Base-by-base conservation (phyloP, 805 yeast species). In the Yueomyces sp. region DNA sequence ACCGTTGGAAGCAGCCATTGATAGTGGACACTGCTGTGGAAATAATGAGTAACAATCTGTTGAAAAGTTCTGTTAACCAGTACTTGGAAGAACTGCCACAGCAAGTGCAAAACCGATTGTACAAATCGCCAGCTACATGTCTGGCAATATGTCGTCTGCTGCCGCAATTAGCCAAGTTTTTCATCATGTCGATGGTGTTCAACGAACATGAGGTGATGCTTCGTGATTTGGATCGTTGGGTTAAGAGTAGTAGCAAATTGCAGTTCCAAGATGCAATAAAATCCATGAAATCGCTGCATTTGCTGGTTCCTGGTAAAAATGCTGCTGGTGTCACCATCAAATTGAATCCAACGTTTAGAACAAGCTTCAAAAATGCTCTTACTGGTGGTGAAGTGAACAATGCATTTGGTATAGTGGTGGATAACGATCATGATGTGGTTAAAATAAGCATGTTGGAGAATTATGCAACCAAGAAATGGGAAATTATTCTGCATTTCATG, bases 401-500 rank as follows among this genome's bases (percentile, higher is more conserved):
- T 54, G 79, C 94, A 2, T 85, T 85, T 66, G 95, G 94, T n/a
- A 77, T 76, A 39, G 72, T 84, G 34, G 73, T 77, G 43, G 73
- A 74, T 26, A 65, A 71, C 36, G 68, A 69, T 6, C 79, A 78
- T 47, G 72, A 75, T 39, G 65, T 66, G 31, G 81, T 83, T 4
- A 78, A 75, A 40, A 62, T 78, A n/a, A 72, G 70, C 36, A 81
- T 80, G 53, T 67, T 90, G 40, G 94, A 85, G 51, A 68, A 69
- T 37, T 88, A 86, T 63, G 94, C 96, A 11, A 73, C 86, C 5
- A 74, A 72, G 40, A 86, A 83, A 57, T 92, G 98, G 98, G 99
- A 92, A 59, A 77, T 85, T 5, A 90, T 92, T 52, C 68, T 92
- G 53, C 97, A 92, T 68, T 92, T 81, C 66, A 90, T 92, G 97